Evolutionary conservation across 2,329 filamentous ascomycete genomes (phyloP).

Genomic region (Akanthomyces muscarius): DNA sequence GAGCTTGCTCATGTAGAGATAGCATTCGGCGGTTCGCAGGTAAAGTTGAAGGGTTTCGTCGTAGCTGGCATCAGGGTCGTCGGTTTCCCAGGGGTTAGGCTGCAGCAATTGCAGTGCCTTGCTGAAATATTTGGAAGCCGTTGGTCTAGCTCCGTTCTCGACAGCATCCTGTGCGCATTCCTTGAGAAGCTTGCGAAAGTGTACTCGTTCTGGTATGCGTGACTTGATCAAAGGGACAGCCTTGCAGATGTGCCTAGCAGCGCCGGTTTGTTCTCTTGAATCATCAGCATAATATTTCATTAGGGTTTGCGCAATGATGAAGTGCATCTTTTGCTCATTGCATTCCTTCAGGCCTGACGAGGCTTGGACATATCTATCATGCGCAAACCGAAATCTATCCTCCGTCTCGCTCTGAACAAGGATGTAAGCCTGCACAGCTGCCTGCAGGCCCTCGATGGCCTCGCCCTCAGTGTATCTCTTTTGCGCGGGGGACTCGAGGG

Average conservation of each 20-base stretch:
- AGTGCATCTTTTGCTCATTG: constrained; percentile 78
- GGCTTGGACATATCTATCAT: constrained; percentile 81
- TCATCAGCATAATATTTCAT: constrained; percentile 66
- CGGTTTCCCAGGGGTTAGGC: constrained; percentile 70
- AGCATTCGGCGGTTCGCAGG: constrained; percentile 76
- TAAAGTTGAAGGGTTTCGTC: constrained; percentile 80
- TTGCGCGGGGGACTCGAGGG: constrained; percentile 20
- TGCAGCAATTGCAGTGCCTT: constrained; percentile 77
- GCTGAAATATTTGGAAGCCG: constrained; percentile 77
- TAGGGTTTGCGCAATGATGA: constrained; percentile 77
- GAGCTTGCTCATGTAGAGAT: constrained; percentile 72
- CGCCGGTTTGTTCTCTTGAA: constrained; percentile 62
- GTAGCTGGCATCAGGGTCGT: constrained; percentile 69
- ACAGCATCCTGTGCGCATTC: constrained; percentile 74
- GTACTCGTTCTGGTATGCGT: constrained; percentile 54
- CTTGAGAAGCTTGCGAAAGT: constrained; percentile 72
- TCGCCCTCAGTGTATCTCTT: constrained; percentile 58
- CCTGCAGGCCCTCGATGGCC: constrained; percentile 74
- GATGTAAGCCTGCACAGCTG: constrained; percentile 73
- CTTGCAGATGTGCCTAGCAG: constrained; percentile 77
- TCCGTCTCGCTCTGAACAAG: constrained; percentile 79
- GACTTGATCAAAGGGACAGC: constrained; percentile 70
- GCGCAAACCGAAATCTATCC: constrained; percentile 81
- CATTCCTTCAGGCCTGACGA: constrained; percentile 66
- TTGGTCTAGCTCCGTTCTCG: constrained; percentile 77